Evolutionary conservation across 1,284 basidiomycete genomes (phyloP).

Genomic region (Moniliophthora roreri): DNA sequence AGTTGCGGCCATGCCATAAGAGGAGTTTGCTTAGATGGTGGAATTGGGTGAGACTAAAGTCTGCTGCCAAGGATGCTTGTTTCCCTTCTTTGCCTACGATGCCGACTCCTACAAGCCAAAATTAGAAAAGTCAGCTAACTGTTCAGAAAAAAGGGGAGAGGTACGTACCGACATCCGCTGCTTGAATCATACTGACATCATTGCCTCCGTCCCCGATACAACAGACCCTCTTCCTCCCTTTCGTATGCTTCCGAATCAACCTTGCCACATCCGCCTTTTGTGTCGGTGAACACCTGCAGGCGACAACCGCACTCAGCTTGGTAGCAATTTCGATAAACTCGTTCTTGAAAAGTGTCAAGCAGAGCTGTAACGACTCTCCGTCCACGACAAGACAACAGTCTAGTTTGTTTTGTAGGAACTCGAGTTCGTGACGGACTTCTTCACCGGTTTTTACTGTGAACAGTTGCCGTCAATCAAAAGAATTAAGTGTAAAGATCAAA

Average conservation of each 20-base stretch:
- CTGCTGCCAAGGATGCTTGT: constrained; percentile 96
- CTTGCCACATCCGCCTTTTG: constrained; percentile 98
- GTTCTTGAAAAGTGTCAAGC: constrained; percentile 84
- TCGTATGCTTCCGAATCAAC: constrained; percentile 87
- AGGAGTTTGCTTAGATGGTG: constrained; percentile 93
- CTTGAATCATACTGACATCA: constrained; percentile 96
- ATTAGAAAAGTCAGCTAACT: constrained; percentile 2
- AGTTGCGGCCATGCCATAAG: constrained; percentile 96
- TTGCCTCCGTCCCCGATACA: constrained; percentile 97
- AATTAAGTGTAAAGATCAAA: neutral
- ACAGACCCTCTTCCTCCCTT: constrained; percentile 81
- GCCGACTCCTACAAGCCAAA: constrained; percentile 72
- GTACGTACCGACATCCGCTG: constrained; percentile 85
- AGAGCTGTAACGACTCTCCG: constrained; percentile 96
- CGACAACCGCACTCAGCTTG: constrained; percentile 94
- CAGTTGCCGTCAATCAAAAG: constrained; percentile 10
- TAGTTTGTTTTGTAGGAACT: constrained; percentile 91
- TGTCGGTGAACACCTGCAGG: constrained; percentile 97
- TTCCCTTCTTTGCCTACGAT: constrained; percentile 99
- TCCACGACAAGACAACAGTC: constrained; percentile 99
- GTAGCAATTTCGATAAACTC: constrained; percentile 97
- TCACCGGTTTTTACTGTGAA: constrained; percentile 77
- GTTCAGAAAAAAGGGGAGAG: neutral
- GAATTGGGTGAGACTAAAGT: constrained; percentile 98
- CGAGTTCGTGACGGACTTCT: constrained; percentile 86